Conservation (phyloP, 306 rosid species). For the Castanea sativa region DNA sequence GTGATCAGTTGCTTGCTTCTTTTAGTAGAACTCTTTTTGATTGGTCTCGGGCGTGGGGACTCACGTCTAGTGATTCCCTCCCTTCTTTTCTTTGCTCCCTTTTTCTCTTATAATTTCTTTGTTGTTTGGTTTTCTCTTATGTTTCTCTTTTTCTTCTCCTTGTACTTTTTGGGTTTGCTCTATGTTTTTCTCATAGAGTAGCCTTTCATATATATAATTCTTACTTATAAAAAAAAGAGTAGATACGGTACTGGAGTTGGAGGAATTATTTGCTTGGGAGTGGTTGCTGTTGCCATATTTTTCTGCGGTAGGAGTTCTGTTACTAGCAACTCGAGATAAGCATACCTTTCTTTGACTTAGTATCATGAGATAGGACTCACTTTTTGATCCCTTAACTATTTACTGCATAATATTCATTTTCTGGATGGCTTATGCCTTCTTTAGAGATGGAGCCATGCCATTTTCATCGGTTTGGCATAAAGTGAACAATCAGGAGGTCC, state of each 20-base stretch:
- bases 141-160: too few species aligned
- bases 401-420: slow-evolving; percentile 8
- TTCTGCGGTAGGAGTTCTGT: slow-evolving; percentile 98
- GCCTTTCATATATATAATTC: too few species aligned
- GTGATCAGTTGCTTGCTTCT: too few species aligned
- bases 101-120: too few species aligned
- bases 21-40: too few species aligned
- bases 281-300: slow-evolving; percentile 83
- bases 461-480: slow-evolving; percentile 79
- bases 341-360: not conserved
- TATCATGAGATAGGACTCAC: slow-evolving; percentile 8
- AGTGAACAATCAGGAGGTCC: slow-evolving; percentile 83
- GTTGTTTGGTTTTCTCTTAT: too few species aligned
- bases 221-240: too few species aligned
- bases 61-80: too few species aligned
- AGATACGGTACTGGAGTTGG: slow-evolving; percentile 89
- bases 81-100: too few species aligned
- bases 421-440: slow-evolving; percentile 96
- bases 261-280: slow-evolving; percentile 86
- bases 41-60: too few species aligned
- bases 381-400: slow-evolving; percentile 6
- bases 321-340: slow-evolving; percentile 94
- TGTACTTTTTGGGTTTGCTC: too few species aligned
- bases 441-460: slow-evolving; percentile 99
- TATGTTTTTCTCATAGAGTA: too few species aligned